These are phyloP conservation scores for Candida bentonensis DNA, from an alignment of 805 yeast species.

Conservation along the genomic window DNA sequence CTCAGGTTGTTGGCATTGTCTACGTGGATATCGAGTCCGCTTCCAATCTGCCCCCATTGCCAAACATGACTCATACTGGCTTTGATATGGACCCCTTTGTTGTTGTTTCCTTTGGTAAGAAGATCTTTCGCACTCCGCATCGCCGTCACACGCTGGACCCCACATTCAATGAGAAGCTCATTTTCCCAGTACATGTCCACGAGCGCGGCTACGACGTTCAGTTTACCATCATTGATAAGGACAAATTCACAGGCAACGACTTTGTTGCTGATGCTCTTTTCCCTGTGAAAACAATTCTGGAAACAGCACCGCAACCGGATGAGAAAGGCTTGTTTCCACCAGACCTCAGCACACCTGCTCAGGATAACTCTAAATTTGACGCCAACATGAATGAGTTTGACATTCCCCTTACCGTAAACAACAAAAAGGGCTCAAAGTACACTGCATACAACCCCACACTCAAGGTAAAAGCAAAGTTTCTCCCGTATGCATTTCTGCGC, in stretches of 20 bases:
- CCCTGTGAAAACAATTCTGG: constrained; percentile 36
- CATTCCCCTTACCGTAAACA: constrained; percentile 24
- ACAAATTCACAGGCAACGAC: constrained; percentile 70
- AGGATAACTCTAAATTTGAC: constrained; percentile 3
- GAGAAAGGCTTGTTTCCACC: constrained; percentile 6
- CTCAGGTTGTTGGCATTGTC: constrained; percentile 44
- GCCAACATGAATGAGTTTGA: constrained; percentile 12
- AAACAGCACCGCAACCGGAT: constrained; percentile 20
- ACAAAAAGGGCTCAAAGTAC: constrained; percentile 2
- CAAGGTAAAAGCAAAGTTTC: constrained; percentile 47
- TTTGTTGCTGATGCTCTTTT: constrained; percentile 56
- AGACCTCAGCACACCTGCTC: not conserved
- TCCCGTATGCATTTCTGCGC: constrained; percentile 50
- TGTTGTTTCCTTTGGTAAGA: constrained; percentile 77
- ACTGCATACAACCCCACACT: constrained; percentile 37
- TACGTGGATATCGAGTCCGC: constrained; percentile 67
- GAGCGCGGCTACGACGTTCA: constrained; percentile 55
- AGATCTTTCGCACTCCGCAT: constrained; percentile 76
- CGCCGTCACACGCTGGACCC: constrained; percentile 74
- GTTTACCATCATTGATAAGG: constrained; percentile 72
- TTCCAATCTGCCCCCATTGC: constrained; percentile 63
- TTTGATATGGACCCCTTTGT: constrained; percentile 97
- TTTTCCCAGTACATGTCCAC: constrained; percentile 58
- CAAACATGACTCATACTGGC: constrained; percentile 55
- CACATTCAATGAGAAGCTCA: constrained; percentile 61